Evolutionary conservation across 2,329 filamentous ascomycete species (phyloP), one percentile per base, ranked within the genome.

Genomic region (Hirsutella rhossiliensis): DNA sequence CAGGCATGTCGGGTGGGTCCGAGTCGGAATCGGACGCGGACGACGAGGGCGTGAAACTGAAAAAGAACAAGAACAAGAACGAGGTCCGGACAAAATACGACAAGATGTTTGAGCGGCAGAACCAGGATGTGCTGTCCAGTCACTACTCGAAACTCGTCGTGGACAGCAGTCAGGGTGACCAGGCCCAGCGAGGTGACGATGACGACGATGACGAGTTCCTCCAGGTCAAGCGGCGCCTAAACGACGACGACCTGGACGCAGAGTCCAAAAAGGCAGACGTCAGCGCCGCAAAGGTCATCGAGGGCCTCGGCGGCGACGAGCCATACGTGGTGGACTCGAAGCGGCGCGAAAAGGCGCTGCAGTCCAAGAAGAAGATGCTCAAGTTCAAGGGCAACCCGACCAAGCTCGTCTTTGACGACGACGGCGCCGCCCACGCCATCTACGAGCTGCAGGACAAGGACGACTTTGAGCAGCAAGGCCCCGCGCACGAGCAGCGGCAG

Each of bases 81-180:
- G 76, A 80, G 54, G 86, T 95, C 17, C 78, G 88, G 48, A 98
- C 94, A 29, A 97, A 95, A 63, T 94, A 94, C 61, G 88, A 98
- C 63, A 83, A 87, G 54, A 97, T 98, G 92, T 96, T 97, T 63
- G 90, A 96, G 68, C 76, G 92, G 48, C 85, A 84, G 54, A 98
- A 98, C 64, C 90, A 97, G 64, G 89, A 96, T 58, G 85, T 98
- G 29, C 66, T 98, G 50, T 89, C 90, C n/a, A 80, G 83, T 45
- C 92, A 98, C 65, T 97, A 96, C 69, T 78, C 80, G 47, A 95
- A 90, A 57, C 75, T 98, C 50, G 80, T 97, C 47, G 73, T 73
- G 6, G 61, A 72, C 46, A 75, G 71, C 15, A 77, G 46, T 18
- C 47, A 53, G 11, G 62, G 52, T 49, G 59, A 62, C 40, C 50